These are phyloP conservation scores for Silene coronaria DNA, from an alignment of 179 eudicot genomes.

Conservation along the genomic window DNA sequence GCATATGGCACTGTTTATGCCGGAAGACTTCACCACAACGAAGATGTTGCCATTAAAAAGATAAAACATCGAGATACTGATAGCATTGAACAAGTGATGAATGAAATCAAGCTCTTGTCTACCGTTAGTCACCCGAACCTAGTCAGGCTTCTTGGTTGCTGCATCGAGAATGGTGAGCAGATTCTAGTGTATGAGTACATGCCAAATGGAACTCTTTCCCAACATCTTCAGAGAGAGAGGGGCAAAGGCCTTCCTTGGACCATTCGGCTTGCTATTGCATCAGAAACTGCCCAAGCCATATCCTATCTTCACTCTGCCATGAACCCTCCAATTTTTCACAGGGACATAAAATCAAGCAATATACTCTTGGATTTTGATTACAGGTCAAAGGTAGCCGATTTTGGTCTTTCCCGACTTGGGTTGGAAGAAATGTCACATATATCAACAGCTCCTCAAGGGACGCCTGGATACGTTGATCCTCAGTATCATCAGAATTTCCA, in stretches of 20 bases:
- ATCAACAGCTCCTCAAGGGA: constrained; percentile 48
- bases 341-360: constrained; percentile 49
- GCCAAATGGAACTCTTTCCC: constrained; percentile 83
- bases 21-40: constrained; percentile 62
- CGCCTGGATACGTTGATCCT: constrained; percentile 47
- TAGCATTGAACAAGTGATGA: constrained; percentile 62
- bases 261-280: constrained; percentile 34
- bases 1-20: constrained; percentile 98
- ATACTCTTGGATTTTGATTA: constrained; percentile 36
- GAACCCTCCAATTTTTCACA: constrained; percentile 44
- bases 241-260: constrained; percentile 83
- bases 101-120: constrained; percentile 43
- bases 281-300: constrained; percentile 46
- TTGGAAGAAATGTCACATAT: constrained; percentile 40
- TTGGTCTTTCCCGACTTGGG: constrained; percentile 46
- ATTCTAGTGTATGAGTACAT: constrained; percentile 86
- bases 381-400: constrained; percentile 44
- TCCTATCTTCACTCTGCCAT: constrained; percentile 38
- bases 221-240: constrained; percentile 56
- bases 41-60: constrained; percentile 78
- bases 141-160: constrained; percentile 47
- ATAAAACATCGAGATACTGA: constrained; percentile 61
- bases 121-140: constrained; percentile 44
- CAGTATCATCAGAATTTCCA: constrained; percentile 44
- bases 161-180: constrained; percentile 78